Percentiles rank a stretch among this genome's conserved stretches.
Evolutionary conservation across 257 asterid species (phyloP).

Genomic region (Cinchona pubescens): DNA sequence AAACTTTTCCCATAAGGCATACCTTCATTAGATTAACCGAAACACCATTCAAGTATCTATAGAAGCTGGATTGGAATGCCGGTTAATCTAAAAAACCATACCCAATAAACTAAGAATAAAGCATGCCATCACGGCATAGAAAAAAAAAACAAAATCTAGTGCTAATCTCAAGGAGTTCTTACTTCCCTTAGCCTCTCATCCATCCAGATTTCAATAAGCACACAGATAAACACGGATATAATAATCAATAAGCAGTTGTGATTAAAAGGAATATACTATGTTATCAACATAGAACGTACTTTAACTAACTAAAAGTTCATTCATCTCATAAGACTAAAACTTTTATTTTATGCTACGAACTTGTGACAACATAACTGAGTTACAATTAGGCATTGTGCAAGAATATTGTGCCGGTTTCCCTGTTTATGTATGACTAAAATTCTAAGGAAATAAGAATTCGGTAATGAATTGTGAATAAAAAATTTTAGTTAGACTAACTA

Average conservation of each 20-base stretch:
- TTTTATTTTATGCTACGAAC: no score
- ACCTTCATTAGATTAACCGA: not conserved
- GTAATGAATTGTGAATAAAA: no score
- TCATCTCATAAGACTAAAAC: not conserved
- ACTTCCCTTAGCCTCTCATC: not conserved
- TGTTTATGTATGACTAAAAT: no score
- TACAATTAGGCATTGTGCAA: not conserved
- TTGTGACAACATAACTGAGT: not conserved
- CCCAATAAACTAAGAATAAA: no score
- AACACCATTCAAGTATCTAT: not conserved
- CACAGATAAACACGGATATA: not conserved
- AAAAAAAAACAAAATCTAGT: conserved; percentile 2
- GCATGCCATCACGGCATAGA: not conserved
- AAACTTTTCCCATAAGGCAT: not conserved
- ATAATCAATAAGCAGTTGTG: not conserved
- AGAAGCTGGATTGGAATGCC: not conserved
- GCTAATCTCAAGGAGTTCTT: not conserved
- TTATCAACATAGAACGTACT: not conserved
- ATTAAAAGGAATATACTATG: no score
- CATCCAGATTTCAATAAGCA: not conserved
- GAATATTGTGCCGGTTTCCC: not conserved
- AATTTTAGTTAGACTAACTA: no score
- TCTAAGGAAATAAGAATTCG: no score
- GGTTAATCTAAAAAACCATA: not conserved
- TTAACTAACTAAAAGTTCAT: not conserved